A percentile compares a stretch with the other conserved stretches of the same genome.
Conservation (phyloP, 1,284 basidiomycete species). For the Melanopsichium pennsylvanicum region DNA sequence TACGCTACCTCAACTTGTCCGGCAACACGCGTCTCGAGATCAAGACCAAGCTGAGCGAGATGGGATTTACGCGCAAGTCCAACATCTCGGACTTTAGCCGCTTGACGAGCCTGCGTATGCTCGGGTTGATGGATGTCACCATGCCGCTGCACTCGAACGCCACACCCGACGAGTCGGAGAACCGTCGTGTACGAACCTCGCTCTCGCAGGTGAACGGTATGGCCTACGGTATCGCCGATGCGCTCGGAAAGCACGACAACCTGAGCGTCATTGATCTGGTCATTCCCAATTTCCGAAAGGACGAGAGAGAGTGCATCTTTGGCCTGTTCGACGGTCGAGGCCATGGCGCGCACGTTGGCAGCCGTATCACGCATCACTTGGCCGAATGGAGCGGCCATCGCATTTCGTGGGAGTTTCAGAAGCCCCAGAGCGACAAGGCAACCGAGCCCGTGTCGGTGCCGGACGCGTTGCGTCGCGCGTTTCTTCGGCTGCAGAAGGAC, state of each 20-base stretch:
- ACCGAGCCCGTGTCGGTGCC: conserved; percentile 44
- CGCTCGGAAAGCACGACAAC: conserved; percentile 72
- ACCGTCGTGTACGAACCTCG: conserved; percentile 90
- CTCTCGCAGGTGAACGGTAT: conserved; percentile 88
- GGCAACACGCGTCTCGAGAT: conserved; percentile 89
- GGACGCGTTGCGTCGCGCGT: conserved; percentile 58
- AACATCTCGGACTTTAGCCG: conserved; percentile 85
- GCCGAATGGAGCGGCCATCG: conserved; percentile 54
- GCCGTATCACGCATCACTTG: conserved; percentile 70
- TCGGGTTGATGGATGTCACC: conserved; percentile 98
- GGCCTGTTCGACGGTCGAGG: conserved; percentile 83
- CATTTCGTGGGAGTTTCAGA: conserved; percentile 55
- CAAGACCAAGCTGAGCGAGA: conserved; percentile 70
- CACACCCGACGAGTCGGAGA: conserved; percentile 85
- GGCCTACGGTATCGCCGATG: conserved; percentile 96
- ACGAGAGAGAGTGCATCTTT: conserved; percentile 85
- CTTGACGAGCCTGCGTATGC: conserved; percentile 80
- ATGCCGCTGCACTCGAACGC: conserved; percentile 69
- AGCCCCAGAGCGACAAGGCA: conserved; percentile 27
- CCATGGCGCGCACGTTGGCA: conserved; percentile 68
- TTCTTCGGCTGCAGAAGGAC: conserved; percentile 60
- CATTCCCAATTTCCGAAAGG: conserved; percentile 82
- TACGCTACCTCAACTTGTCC: conserved; percentile 87
- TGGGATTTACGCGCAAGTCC: conserved; percentile 59
- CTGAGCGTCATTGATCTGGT: conserved; percentile 93